These are phyloP conservation scores for Trichaptum fuscoviolaceum DNA, from an alignment of 768 basidiomycete species.

Conservation along the genomic window DNA sequence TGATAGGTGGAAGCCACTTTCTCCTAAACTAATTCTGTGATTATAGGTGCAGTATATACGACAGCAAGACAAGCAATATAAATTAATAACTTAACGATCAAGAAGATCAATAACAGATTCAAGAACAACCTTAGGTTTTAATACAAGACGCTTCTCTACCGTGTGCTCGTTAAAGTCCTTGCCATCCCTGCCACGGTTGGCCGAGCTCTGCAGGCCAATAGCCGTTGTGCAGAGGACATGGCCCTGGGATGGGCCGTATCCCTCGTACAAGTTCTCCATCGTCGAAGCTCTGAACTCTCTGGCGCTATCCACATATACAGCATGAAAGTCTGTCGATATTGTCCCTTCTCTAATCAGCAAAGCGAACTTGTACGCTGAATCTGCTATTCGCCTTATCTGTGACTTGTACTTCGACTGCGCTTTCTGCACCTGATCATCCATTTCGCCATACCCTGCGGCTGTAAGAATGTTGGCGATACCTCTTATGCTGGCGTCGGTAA, in stretches of 20 bases:
- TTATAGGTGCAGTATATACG: not conserved
- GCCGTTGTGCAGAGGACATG: slow-evolving; percentile 65
- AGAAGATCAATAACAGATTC: slow-evolving; percentile 60
- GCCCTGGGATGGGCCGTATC: slow-evolving; percentile 46
- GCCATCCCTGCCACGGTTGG: slow-evolving; percentile 21
- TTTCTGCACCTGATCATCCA: slow-evolving; percentile 3
- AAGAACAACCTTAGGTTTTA: slow-evolving; percentile 72
- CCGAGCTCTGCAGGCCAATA: slow-evolving; percentile 62
- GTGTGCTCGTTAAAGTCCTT: slow-evolving; percentile 19
- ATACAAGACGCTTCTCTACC: slow-evolving; percentile 53
- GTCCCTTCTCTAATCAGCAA: slow-evolving; percentile 67
- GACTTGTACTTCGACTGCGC: slow-evolving; percentile 48
- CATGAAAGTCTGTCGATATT: slow-evolving; percentile 71
- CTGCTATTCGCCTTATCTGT: slow-evolving; percentile 63
- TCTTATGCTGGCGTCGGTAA: slow-evolving; percentile 67
- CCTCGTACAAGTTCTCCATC: slow-evolving; percentile 63
- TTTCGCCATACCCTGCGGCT: slow-evolving; percentile 45
- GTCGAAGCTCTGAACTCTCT: slow-evolving; percentile 41
- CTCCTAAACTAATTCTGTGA: not conserved
- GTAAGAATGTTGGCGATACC: slow-evolving; percentile 67
- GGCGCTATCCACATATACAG: slow-evolving; percentile 54
- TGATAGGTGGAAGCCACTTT: no score
- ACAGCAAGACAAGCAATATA: not conserved
- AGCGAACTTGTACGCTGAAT: slow-evolving; percentile 57
- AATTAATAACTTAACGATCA: not conserved